Evolutionary conservation across 176 grass and related monocot genomes (phyloP), one percentile per base, ranked within the genome.

Genomic region (Musa beccarii): DNA sequence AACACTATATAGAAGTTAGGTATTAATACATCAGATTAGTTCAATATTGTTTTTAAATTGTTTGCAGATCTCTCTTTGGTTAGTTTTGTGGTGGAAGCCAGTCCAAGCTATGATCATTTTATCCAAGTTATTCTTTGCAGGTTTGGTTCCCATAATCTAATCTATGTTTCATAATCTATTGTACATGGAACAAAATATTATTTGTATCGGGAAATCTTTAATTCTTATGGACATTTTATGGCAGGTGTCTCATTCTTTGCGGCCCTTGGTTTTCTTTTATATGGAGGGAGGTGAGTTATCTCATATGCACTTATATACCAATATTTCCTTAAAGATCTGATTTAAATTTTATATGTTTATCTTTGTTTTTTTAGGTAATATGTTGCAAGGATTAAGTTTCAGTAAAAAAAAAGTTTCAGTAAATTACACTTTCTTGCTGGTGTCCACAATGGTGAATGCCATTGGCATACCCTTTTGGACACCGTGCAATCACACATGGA

Each of bases 81-180:
- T 71, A 13, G 49, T 71, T 43, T 2, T 71, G 69, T 71, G 69
- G 69, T 71, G 69, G 69, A 71, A 53, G 17, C 69, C 69, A 51
- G 51, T 71, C 17, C 43, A 71, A 21, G 16, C 19, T n/a, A 71
- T 71, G 34, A 52, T 53, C 10, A 71, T 71, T n/a, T 13, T 52
- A 51, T 53, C 69, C 69, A 51, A 71, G 49, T 52, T 71, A 52
- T 71, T 71, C 13, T 71, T 71, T 71, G 69, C 69, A 71, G 69
- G 69, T 71, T 71, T 20, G 49, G 14, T 71, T 51, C 7, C 51
- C 5, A 11, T 51, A 23, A 13, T 52, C 8, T 8, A 19, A 19
- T 5, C 9, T 62, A 62, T 19, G 57, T 62, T 14, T 62, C 15
- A 20, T 62, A 16, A 19, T 2, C 15, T 52, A n/a, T 52, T 71